Evolutionary conservation across 306 rosid species (phyloP), one percentile per base, ranked within the genome.

Genomic region (Prunus dulcis): DNA sequence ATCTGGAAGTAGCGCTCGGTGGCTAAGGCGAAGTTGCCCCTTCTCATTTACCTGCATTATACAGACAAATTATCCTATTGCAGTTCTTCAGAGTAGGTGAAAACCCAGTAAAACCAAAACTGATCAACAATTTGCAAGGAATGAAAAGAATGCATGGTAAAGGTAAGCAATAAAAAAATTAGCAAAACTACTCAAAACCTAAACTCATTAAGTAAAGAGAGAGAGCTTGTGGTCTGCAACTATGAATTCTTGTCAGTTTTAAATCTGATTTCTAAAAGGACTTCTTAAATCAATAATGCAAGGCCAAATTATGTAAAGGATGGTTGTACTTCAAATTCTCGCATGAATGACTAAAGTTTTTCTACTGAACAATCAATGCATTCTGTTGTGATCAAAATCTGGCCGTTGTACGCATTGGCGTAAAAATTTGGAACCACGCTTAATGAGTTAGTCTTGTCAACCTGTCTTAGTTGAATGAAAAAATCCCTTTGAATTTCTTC

Each of bases 21-120:
- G 91, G 80, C 98, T 95, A 78, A 95, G 93, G 84, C 98, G 98
- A 84, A 95, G 90, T 72, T 95, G 98, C 28, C 98, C 97, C 80
- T 89, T 92, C 34, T 88, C 96, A 86, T 95, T 95, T 83, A 84
- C 86, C 98, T 95, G 89, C 73, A 85, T 76, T 19, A 32, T 67
- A 79, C n/a, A 73, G 60, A 30, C 69, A 71, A 74, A 72, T 34
- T 51, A 79, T 81, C 55, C 74, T 77, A 67, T 27, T 62, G 73
- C 20, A 64, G 34, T 51, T 62, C 12, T 13, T 11, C 69, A 30
- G 32, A 18, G 58, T 6, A 67, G 30, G 64, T 58, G 50, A 23
- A 22, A 47, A 47, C 46, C 77, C 9, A 22, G 72, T 62, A 56
- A 73, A 74, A 72, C 61, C 14, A 22, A 69, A 81, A 57, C 71